Base-by-base conservation (phyloP, 768 basidiomycete species). In the Suillus fuscotomentosus region DNA sequence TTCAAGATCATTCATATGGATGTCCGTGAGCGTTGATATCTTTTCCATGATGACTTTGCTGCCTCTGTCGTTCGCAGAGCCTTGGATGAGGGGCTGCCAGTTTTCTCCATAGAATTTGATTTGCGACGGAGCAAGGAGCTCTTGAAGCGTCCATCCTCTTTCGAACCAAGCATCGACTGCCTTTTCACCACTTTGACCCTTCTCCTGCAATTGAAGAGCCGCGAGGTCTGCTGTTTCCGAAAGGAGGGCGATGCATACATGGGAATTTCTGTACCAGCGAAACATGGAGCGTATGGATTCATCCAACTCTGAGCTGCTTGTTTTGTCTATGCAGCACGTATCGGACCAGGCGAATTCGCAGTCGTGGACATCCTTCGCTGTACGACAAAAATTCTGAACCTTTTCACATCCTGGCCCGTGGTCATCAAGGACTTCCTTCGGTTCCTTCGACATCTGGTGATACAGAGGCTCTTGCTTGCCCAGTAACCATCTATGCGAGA, bases 241-340 rank as follows among this genome's bases (percentile, higher is more conserved):
- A 17, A 70, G 51, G 56, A 69, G 56, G 11, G 60, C 68, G 50
- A 63, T 56, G 60, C 68, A 70, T 11, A 69, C 42, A 15, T 64
- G 20, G 3, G 69, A 54, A 36, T 67, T 63, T 15, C 63, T 56
- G 60, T 70, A 70, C 69, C 69, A 70, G 31, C 42, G 51, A 60
- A 67, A 70, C 69, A 70, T 70, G 10, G 69, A 69, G n/a, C 66
- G 63, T 27, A 70, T 67, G 47, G 69, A 64, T 53, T 70, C 69
- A 7, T 67, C 66, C 41, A 69, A 60, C 34, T 70, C 69, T 14
- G 69, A 24, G 59, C 69, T 70, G 60, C 69, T 70, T 13, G 11
- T 22, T 42, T 66, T 70, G 64, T 70, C 51, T 45, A 69, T 67
- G 55, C 69, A 70, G 38, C 63, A 66, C 7, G 63, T 69, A 34